Base-by-base conservation (phyloP, 176 grass and related monocot species). In the Avena sativa region DNA sequence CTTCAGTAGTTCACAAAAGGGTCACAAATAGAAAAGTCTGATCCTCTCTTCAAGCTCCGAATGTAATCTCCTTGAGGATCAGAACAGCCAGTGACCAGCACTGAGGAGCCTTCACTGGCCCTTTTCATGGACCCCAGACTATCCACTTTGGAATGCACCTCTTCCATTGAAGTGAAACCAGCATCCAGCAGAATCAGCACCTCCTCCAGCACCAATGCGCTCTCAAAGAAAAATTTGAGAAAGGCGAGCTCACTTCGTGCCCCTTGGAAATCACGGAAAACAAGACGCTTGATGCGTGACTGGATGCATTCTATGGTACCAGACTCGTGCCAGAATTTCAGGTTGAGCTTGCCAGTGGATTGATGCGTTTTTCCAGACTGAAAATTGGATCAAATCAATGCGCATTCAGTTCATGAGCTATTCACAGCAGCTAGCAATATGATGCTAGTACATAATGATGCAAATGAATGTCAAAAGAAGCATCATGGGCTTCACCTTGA, bases 291-390 rank as follows among this genome's bases (percentile, higher is more conserved):
- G 70, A 72, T 12, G 69, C 9, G 4, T 4, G 38, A 71, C 4
- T 5, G 69, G 38, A 71, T n/a, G 38, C 68, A 71, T 71, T 44
- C 68, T n/a, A 46, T 19, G 36, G 68, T 71, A 44, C 68, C 68
- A 44, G 36, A 44, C 9, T 71, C 36, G 4, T 71, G 68, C 68
- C 68, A 71, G 68, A n/a, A 71, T 11, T 71, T 71, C 10, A 71
- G 8, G 38, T 44, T 71, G 62, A 65, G 25, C 62, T 65, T 65
- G 62, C 62, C 62, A 14, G 62, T 30, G 62, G 62, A 65, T 71
- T 44, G 17, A 44, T 11, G 2, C 3, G 38, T 12, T n/a, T n/a
- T 44, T n/a, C 36, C 17, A 44, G 17, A 71, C 19, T 44, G 68
- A 71, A 71, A 71, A 44, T 2, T 71, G 3, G 30, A 44, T 44